Evolutionary conservation across 805 yeast genomes (phyloP).

Genomic region (Zygosaccharomyces lentus): DNA sequence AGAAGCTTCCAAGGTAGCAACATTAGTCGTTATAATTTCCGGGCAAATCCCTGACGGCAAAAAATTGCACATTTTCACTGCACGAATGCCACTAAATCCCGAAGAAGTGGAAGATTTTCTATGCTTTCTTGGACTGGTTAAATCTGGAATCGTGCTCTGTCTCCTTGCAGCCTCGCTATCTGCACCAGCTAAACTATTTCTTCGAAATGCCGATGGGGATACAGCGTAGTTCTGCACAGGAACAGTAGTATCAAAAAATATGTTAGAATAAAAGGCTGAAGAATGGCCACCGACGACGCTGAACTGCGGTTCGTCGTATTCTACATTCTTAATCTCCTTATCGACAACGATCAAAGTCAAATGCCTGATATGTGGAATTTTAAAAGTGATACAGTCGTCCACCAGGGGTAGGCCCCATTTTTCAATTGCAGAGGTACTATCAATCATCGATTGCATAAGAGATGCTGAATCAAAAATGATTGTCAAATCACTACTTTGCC

Average conservation of each 20-base stretch:
- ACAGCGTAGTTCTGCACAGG: constrained; percentile 14
- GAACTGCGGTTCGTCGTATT: neutral
- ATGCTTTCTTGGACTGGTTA: constrained; percentile 4
- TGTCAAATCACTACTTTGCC: constrained; percentile 2
- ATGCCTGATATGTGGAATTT: constrained; percentile 12
- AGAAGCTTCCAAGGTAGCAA: constrained; percentile 13
- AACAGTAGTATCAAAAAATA: constrained; percentile 11
- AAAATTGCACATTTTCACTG: constrained; percentile 5
- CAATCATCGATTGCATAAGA: constrained; percentile 11
- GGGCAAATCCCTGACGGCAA: constrained; percentile 11
- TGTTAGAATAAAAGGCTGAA: constrained; percentile 3
- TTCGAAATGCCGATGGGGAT: constrained; percentile 25
- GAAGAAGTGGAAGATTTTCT: constrained; percentile 18
- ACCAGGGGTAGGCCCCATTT: constrained; percentile 8
- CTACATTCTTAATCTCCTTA: neutral
- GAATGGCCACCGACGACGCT: neutral
- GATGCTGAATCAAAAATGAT: constrained; percentile 15
- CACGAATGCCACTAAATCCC: constrained; percentile 1
- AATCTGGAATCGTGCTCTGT: constrained; percentile 16
- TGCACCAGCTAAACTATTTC: constrained; percentile 24
- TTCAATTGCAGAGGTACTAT: constrained; percentile 1
- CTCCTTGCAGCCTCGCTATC: constrained; percentile 21
- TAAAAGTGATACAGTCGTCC: constrained; percentile 12
- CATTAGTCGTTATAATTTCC: constrained; percentile 13
- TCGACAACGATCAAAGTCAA: constrained; percentile 7